Base-by-base conservation (phyloP, 768 basidiomycete genomes). In the Vishniacozyma victoriae region DNA sequence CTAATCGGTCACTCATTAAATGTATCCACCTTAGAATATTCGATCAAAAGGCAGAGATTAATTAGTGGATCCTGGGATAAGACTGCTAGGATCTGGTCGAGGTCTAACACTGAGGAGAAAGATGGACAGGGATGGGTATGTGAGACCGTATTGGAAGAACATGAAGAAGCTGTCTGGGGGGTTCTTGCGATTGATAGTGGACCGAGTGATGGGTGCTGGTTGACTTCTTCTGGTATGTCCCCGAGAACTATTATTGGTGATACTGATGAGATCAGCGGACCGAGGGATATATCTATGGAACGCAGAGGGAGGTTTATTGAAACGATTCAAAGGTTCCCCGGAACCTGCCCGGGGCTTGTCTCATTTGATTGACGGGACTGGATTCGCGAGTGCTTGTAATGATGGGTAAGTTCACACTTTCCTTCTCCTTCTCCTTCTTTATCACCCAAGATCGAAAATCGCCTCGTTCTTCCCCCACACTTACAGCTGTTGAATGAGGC, bases 61-160 rank as follows among this genome's bases (percentile, higher is more conserved):
- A 64, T 72, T 16, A 68, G 68, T 22, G 64, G 59, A 23, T 64
- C 62, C 29, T 72, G 70, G 70, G 70, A 72, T 44, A 53, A 55
- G 27, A 65, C 70, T 1, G 70, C 70, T 5, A 45, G 68, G 25
- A 55, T 72, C 1, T 72, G 70, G 70, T 33, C 40, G 3, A 31
- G 42, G 35, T 36, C 5, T 16, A 24, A 19, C 5, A 42, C 20
- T 3, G n/a, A n/a, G n/a, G 50, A 38, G 6, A n/a, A n/a, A n/a
- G n/a, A n/a, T n/a, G n/a, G n/a, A n/a, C 48, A 41, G 6, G 31
- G 43, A 22, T 68, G 63, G 66, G 33, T 26, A 5, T 46, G 45
- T 6, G 48, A 52, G 9, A 20, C 52, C 14, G 46, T 57, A 3
- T 49, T 72, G 2, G 52, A 59, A 15, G 70, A 64, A 9, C 70